Conservation (phyloP, 176 grass and related monocot genomes). For the Ensete ventricosum region DNA sequence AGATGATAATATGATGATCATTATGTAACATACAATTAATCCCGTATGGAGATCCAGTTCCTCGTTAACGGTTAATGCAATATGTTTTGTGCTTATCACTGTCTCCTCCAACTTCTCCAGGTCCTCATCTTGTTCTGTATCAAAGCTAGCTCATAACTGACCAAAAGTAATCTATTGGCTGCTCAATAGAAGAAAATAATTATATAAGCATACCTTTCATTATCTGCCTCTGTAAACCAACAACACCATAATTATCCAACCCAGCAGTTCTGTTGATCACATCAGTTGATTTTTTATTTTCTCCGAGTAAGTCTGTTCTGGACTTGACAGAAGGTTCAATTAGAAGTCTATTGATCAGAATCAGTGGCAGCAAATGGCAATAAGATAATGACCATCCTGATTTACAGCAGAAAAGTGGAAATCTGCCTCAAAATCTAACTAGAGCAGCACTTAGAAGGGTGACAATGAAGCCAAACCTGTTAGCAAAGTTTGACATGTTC, state of each 20-base stretch:
- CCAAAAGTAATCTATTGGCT: too few species aligned
- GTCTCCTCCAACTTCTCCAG: slow-evolving; percentile 49
- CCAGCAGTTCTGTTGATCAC: slow-evolving; percentile 32
- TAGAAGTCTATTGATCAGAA: not conserved
- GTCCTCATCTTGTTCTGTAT: slow-evolving; percentile 56
- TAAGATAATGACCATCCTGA: not conserved
- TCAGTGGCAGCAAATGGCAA: not conserved
- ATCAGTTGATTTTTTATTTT: slow-evolving; percentile 27
- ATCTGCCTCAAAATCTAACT: not conserved
- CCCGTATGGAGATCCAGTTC: slow-evolving; percentile 62
- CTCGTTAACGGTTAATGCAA: slow-evolving; percentile 64
- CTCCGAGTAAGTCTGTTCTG: slow-evolving; percentile 39
- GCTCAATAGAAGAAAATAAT: not conserved
- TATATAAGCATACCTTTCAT: slow-evolving; percentile 41
- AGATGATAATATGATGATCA: not conserved
- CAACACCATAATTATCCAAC: slow-evolving; percentile 47
- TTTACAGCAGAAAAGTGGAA: not conserved
- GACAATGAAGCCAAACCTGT: slow-evolving; percentile 29
- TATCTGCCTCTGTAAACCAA: slow-evolving; percentile 48
- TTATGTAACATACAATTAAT: slow-evolving; percentile 49
- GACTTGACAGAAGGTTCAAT: not conserved
- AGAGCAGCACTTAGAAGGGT: not conserved
- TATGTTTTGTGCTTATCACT: slow-evolving; percentile 56
- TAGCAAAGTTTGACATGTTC: slow-evolving; percentile 31
- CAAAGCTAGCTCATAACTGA: not conserved